Evolutionary conservation across 768 basidiomycete species (phyloP).

Genomic region (Amanita muscaria): DNA sequence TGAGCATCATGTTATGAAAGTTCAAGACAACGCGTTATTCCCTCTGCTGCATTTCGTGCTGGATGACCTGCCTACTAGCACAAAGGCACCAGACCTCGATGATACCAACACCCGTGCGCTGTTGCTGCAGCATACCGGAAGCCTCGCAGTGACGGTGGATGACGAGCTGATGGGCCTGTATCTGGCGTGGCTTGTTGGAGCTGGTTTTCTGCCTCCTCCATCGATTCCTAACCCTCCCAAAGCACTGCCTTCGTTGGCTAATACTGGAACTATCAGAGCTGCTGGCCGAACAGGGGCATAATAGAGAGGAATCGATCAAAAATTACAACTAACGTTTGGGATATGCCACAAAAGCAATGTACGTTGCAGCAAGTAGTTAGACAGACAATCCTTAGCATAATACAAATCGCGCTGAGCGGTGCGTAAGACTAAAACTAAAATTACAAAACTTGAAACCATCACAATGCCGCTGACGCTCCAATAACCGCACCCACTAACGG

Average conservation of each 20-base stretch:
- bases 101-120: slow-evolving; percentile 75
- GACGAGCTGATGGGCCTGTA: slow-evolving; percentile 77
- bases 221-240: slow-evolving; percentile 28
- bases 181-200: slow-evolving; percentile 84
- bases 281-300: slow-evolving; percentile 60
- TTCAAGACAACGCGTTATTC: slow-evolving; percentile 94
- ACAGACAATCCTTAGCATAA: background rate
- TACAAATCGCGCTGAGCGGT: no score
- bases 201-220: slow-evolving; percentile 68
- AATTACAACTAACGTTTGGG: background rate
- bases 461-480: background rate
- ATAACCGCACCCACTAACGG: background rate
- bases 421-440: no score
- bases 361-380: background rate
- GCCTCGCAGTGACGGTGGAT: slow-evolving; percentile 52
- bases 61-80: slow-evolving; percentile 94
- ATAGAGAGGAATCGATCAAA: background rate
- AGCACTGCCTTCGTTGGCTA: slow-evolving; percentile 39
- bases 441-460: background rate
- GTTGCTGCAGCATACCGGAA: slow-evolving; percentile 33
- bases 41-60: slow-evolving; percentile 95
- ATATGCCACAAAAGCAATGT: background rate
- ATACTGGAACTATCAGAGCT: slow-evolving; percentile 40
- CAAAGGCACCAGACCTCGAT: slow-evolving; percentile 86
- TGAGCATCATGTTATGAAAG: slow-evolving; percentile 91